Evolutionary conservation across 306 rosid species (phyloP).

Genomic region (Quercus agrifolia): DNA sequence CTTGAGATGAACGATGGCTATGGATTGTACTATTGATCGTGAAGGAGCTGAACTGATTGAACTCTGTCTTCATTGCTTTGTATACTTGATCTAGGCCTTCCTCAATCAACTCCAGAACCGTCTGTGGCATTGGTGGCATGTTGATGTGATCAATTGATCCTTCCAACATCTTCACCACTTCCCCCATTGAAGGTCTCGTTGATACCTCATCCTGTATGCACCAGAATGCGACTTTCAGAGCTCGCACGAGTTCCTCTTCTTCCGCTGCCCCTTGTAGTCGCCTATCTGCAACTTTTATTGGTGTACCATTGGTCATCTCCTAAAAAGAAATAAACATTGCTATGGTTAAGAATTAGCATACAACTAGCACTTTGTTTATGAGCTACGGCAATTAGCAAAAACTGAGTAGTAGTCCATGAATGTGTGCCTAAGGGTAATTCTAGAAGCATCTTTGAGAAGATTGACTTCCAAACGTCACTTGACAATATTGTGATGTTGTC

Average conservation of each 20-base stretch:
- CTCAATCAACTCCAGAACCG: conserved; percentile 71
- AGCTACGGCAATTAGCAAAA: background rate
- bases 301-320: conserved; percentile 65
- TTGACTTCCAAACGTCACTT: too few relatives aligned
- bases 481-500: too few relatives aligned
- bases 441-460: too few relatives aligned
- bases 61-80: conserved; percentile 84
- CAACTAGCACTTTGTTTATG: background rate
- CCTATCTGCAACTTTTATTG: conserved; percentile 70
- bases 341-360: conserved; percentile 10
- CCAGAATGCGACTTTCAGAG: conserved; percentile 83
- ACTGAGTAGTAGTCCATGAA: too few relatives aligned
- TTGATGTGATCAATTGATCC: conserved; percentile 45
- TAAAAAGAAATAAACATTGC: conserved; percentile 19
- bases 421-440: too few relatives aligned
- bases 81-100: conserved; percentile 85
- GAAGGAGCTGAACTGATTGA: conserved; percentile 74
- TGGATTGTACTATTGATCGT: conserved; percentile 61
- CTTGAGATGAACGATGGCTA: conserved; percentile 72
- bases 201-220: conserved; percentile 91
- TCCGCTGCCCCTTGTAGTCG: conserved; percentile 74
- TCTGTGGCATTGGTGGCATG: conserved; percentile 93
- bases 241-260: conserved; percentile 63
- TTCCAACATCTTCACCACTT: conserved; percentile 85
- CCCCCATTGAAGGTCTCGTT: conserved; percentile 91